phyloP scores from a whole-genome alignment of 805 yeast genomes.

The Komagataella pastoris region DNA sequence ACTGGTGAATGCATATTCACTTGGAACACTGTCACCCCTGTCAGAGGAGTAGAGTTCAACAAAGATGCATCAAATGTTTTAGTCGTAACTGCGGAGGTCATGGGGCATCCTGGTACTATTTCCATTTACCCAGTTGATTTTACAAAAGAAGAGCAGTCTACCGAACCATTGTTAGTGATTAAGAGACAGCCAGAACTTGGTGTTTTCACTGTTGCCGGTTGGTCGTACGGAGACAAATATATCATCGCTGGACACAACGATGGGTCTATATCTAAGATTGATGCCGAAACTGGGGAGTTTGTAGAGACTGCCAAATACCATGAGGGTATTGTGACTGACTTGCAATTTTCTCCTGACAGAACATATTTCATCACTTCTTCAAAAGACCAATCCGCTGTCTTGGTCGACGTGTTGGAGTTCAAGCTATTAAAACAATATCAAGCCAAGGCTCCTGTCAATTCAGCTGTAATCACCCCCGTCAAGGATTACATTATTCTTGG shows the following conservation, averaged over 20 bases:
- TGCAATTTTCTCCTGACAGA: constrained; percentile 78
- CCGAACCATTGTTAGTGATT: constrained; percentile 47
- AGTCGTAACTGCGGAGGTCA: constrained; percentile 79
- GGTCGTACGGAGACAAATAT: constrained; percentile 64
- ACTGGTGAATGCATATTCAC: constrained; percentile 66
- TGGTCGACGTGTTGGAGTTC: constrained; percentile 69
- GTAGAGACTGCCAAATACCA: constrained; percentile 50
- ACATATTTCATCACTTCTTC: constrained; percentile 89
- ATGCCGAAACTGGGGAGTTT: constrained; percentile 62
- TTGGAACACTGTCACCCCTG: constrained; percentile 75
- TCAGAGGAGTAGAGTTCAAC: constrained; percentile 77
- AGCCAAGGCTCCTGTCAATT: constrained; percentile 89
- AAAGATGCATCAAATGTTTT: constrained; percentile 58
- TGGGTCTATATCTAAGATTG: constrained; percentile 73
- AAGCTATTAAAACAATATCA: constrained; percentile 59
- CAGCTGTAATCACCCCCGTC: constrained; percentile 87
- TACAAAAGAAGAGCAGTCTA: constrained; percentile 26
- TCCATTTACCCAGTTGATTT: constrained; percentile 49
- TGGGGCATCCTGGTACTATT: constrained; percentile 78
- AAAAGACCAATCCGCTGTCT: constrained; percentile 74
- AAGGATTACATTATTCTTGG: constrained; percentile 90
- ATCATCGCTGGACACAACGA: constrained; percentile 83
- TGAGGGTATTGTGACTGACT: constrained; percentile 69
- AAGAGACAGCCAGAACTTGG: constrained; percentile 41
- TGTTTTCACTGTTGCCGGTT: constrained; percentile 73